Base-by-base conservation (phyloP, 1,284 basidiomycete species). In the Moesziomyces parantarcticus region DNA sequence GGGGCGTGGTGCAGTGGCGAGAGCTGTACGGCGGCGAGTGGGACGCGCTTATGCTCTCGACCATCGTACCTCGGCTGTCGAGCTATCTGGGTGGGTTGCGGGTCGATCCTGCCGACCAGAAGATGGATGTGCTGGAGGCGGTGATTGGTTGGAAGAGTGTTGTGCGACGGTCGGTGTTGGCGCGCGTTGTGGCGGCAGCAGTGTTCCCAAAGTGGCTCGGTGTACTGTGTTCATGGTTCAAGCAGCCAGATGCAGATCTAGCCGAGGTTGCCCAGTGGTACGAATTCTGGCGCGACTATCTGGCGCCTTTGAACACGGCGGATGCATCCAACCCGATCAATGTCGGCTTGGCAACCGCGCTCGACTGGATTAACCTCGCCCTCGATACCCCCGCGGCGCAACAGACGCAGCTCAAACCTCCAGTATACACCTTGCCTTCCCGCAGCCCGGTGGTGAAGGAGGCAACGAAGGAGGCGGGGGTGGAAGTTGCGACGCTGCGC, bases 191-290 rank as follows among this genome's bases (percentile, higher is more conserved):
- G 0, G 90, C 95, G 82, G 87, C 88, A 9, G 93, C 94, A 78
- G 96, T 99, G 86, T 97, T 98, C 88, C 92, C 93, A 2, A 94
- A 95, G 81, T 99, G 94, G 94, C 87, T 99, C 50, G 89, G 93
- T 44, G 89, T 92, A n/a, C 86, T 99, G 39, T 90, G 94, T 79
- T 85, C 92, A 42, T 98, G 95, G 97, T 89, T 99, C 53, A 87
- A 90, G 13, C 92, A 93, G 82, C 90, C 92, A 0, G 88, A 86
- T 26, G 91, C 90, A 76, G 93, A 90, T 84, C 90, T 92, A 75
- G 92, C 91, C 74, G 93, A 99, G 84, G 92, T 99, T 5, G 92
- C 92, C 1, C 88, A 91, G 66, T 98, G 97, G 96, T 89, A 88
- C 71, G 77, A 88, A 4, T 92, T 90, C 84, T 99, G 96, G 96